Evolutionary conservation across 2,329 filamentous ascomycete species (phyloP).

Genomic region (Ophiostoma perfectum): DNA sequence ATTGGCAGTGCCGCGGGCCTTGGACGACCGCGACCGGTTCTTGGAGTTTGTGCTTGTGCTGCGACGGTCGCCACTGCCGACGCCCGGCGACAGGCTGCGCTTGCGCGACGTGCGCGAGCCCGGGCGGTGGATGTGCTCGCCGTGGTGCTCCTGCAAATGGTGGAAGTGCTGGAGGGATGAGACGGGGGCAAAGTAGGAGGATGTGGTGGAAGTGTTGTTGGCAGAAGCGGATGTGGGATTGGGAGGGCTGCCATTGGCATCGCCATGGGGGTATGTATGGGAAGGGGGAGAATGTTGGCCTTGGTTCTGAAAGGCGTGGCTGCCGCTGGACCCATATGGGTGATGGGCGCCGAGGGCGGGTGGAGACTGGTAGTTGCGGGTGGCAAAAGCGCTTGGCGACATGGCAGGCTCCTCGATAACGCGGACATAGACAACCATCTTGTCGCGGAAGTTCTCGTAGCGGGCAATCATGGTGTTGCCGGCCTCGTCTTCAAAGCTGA

Average conservation of each 20-base stretch:
- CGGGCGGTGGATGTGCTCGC: constrained; percentile 60
- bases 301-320: constrained; percentile 35
- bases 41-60: constrained; percentile 61
- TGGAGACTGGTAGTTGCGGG: constrained; percentile 25
- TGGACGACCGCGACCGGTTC: constrained; percentile 61
- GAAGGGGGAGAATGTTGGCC: constrained; percentile 38
- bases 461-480: constrained; percentile 89
- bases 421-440: constrained; percentile 90
- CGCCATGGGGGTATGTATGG: constrained; percentile 38
- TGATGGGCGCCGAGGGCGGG: constrained; percentile 31
- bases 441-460: constrained; percentile 90
- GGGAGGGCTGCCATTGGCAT: constrained; percentile 28
- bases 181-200: constrained; percentile 9
- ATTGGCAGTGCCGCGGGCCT: constrained; percentile 50
- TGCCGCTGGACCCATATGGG: constrained; percentile 39
- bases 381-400: constrained; percentile 39
- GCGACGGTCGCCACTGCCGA: constrained; percentile 67
- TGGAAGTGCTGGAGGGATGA: constrained; percentile 17
- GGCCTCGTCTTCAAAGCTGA: constrained; percentile 89
- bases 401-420: constrained; percentile 60
- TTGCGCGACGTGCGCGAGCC: constrained; percentile 65
- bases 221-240: not conserved
- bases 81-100: constrained; percentile 71
- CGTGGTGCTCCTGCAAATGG: constrained; percentile 39
- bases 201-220: not conserved